phyloP scores from a whole-genome alignment of 1,284 basidiomycete species.

The Fistulinella cinereoalba region DNA sequence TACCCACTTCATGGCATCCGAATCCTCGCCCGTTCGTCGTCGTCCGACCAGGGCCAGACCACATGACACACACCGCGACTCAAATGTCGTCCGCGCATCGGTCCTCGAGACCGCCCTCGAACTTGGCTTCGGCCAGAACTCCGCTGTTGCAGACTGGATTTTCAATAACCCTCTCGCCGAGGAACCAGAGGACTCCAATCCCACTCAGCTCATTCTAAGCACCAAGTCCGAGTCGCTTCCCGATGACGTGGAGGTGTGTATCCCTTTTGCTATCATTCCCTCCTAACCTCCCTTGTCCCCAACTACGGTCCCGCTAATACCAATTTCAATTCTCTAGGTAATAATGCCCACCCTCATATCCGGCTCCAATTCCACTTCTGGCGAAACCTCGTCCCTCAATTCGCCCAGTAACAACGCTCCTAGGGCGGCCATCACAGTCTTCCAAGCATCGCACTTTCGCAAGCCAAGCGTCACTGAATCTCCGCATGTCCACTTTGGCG shows the following conservation, averaged over 20 bases:
- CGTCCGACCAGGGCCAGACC: slow-evolving; percentile 28
- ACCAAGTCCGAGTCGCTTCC: too few species aligned
- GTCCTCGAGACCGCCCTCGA: slow-evolving; percentile 67
- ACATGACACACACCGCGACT: slow-evolving; percentile 38
- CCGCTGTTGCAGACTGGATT: slow-evolving; percentile 63
- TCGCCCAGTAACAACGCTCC: slow-evolving; percentile 22
- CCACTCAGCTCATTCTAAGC: too few species aligned
- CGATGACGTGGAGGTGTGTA: slow-evolving; percentile 23
- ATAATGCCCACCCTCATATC: slow-evolving; percentile 28
- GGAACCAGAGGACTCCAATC: slow-evolving; percentile 42
- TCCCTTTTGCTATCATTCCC: too few species aligned
- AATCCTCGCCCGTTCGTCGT: slow-evolving; percentile 21
- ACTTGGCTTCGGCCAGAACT: slow-evolving; percentile 55
- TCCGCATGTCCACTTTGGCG: slow-evolving; percentile 31
- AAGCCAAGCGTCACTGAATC: slow-evolving; percentile 30
- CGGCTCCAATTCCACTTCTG: slow-evolving; percentile 31
- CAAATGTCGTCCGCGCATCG: slow-evolving; percentile 59
- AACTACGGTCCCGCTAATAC: slow-evolving; percentile 6
- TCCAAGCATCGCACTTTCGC: slow-evolving; percentile 21
- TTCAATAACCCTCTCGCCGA: slow-evolving; percentile 56
- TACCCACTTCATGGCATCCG: slow-evolving; percentile 18
- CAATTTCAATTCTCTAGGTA: slow-evolving; percentile 18
- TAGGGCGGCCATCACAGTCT: slow-evolving; percentile 12
- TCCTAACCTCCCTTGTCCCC: not conserved
- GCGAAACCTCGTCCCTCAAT: slow-evolving; percentile 31